Evolutionary conservation across 106 monocot species (phyloP).

Genomic region (Allium sativum): DNA sequence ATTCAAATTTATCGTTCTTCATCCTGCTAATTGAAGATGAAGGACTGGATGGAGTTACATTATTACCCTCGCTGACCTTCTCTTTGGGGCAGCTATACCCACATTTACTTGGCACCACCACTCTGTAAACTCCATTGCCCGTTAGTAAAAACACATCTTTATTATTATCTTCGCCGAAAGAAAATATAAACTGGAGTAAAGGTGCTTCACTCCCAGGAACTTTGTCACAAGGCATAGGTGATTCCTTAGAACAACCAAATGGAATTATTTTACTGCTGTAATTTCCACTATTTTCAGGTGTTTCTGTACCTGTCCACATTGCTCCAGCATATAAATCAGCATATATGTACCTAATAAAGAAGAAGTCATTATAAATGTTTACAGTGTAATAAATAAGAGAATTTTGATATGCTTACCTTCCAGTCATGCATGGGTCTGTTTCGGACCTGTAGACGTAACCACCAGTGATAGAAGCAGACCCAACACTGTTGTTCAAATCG

Average conservation of each 20-base stretch:
- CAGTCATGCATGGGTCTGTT: conserved; percentile 79
- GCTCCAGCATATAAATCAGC: conserved; percentile 54
- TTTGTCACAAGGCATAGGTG: conserved; percentile 63
- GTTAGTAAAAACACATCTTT: conserved; percentile 53
- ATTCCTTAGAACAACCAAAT: conserved; percentile 51
- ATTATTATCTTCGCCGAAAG: conserved; percentile 70
- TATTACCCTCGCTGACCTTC: conserved; percentile 10
- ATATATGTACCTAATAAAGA: conserved; percentile 55
- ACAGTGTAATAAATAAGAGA: too few species aligned
- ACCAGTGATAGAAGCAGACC: conserved; percentile 68
- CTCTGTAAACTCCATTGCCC: conserved; percentile 64
- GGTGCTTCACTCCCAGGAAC: conserved; percentile 34
- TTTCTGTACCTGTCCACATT: conserved; percentile 67
- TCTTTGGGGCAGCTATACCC: conserved; percentile 56
- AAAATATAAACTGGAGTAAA: conserved; percentile 58
- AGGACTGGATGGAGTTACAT: background rate
- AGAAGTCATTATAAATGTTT: background rate
- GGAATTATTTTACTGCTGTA: conserved; percentile 39
- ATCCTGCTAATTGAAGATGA: too few species aligned
- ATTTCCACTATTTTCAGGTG: conserved; percentile 59
- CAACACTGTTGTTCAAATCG: conserved; percentile 22
- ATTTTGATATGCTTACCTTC: conserved; percentile 33
- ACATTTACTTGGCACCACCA: conserved; percentile 76
- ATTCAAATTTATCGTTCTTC: too few species aligned
- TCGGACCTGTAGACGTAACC: conserved; percentile 71